A percentile compares a stretch with the other conserved stretches of the same genome.
These are phyloP conservation scores for Beauveria sp. DNA, from an alignment of 2,329 filamentous ascomycete genomes.

Conservation along the genomic window DNA sequence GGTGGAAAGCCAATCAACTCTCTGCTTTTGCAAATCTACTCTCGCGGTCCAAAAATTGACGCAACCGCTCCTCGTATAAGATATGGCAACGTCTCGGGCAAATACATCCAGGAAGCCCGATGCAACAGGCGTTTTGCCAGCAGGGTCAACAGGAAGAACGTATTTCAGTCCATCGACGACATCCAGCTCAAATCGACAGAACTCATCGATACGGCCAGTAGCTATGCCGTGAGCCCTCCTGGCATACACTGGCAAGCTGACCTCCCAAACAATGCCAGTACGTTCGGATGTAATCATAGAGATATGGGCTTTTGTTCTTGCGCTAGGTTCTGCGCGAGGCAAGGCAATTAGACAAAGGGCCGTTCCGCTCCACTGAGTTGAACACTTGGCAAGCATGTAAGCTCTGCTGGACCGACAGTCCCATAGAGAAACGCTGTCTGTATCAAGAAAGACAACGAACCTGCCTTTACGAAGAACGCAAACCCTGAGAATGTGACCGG, in stretches of 20 bases:
- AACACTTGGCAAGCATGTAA: constrained; percentile 38
- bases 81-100: constrained; percentile 76
- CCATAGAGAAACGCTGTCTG: constrained; percentile 67
- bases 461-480: constrained; percentile 69
- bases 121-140: constrained; percentile 61
- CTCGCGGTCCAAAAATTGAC: constrained; percentile 77
- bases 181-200: constrained; percentile 63
- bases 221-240: constrained; percentile 18
- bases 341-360: constrained; percentile 74
- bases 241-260: constrained; percentile 49
- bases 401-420: constrained; percentile 59
- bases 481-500: constrained; percentile 70
- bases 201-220: constrained; percentile 45
- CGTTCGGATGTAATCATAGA: constrained; percentile 77
- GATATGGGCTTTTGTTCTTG: constrained; percentile 57
- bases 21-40: constrained; percentile 50
- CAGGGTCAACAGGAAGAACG: constrained; percentile 78
- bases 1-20: constrained; percentile 74
- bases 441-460: constrained; percentile 73
- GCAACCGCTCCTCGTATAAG: constrained; percentile 67
- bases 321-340: constrained; percentile 51
- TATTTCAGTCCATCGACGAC: constrained; percentile 52
- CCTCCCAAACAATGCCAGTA: constrained; percentile 74
- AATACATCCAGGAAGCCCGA: constrained; percentile 82
- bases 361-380: constrained; percentile 57